phyloP scores from a whole-genome alignment of 2,329 filamentous ascomycete genomes.

The Pseudocercospora musae region DNA sequence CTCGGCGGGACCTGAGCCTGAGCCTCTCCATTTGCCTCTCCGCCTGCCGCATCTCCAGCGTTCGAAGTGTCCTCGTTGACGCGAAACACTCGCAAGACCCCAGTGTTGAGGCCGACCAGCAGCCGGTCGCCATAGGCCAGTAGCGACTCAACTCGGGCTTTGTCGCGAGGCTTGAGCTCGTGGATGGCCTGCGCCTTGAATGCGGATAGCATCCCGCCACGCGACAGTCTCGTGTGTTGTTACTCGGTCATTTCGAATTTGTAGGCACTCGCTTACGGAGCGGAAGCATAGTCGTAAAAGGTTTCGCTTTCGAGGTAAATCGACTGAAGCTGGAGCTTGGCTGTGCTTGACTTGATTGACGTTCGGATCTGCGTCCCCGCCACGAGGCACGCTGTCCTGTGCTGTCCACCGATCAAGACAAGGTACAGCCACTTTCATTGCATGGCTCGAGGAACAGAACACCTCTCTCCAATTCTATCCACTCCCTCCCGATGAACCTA shows the following conservation, averaged over 20 bases:
- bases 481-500: slow-evolving; percentile 19
- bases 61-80: slow-evolving; percentile 63
- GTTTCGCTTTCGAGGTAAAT: background rate
- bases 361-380: background rate
- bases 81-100: slow-evolving; percentile 83
- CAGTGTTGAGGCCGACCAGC: slow-evolving; percentile 86
- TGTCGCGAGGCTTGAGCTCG: slow-evolving; percentile 93
- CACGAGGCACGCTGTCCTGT: background rate
- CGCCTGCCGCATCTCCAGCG: slow-evolving; percentile 17
- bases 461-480: background rate
- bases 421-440: slow-evolving; percentile 1
- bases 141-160: slow-evolving; percentile 94
- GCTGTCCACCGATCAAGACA: too few relatives aligned
- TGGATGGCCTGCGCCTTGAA: slow-evolving; percentile 95
- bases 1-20: slow-evolving; percentile 32
- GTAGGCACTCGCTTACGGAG: background rate
- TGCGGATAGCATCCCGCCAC: slow-evolving; percentile 68
- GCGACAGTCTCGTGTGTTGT: slow-evolving; percentile 1
- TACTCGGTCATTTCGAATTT: slow-evolving; percentile 2
- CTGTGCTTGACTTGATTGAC: background rate
- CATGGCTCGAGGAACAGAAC: slow-evolving; percentile 13
- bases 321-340: background rate
- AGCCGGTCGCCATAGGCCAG: slow-evolving; percentile 89
- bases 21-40: slow-evolving; percentile 6
- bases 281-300: background rate